A percentile compares a stretch with the other conserved stretches of the same genome.
Evolutionary conservation across 2,329 filamentous ascomycete genomes (phyloP).

Genomic region (Cladosporium cucumerinum): DNA sequence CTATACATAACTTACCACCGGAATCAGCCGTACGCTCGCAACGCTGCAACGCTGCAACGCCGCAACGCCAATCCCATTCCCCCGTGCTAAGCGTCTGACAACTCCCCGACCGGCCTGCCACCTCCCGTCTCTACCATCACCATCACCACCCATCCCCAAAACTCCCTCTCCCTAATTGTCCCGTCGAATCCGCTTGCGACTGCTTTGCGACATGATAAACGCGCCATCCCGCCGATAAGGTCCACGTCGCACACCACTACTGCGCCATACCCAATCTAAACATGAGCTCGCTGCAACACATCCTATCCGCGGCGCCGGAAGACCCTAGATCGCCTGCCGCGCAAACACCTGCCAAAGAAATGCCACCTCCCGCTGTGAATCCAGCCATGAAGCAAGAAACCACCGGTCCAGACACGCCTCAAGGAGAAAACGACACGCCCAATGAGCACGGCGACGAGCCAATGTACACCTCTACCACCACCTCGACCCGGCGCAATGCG

Average conservation of each 20-base stretch:
- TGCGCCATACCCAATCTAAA: not conserved
- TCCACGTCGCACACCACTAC: conserved; percentile 8
- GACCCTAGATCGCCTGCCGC: conserved; percentile 8
- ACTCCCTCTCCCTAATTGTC: not conserved
- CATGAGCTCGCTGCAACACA: conserved; percentile 26
- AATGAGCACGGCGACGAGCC: conserved; percentile 10
- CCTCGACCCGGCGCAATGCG: conserved; percentile 57
- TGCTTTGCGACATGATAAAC: conserved; percentile 9
- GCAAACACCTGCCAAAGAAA: conserved; percentile 6
- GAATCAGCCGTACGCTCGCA: conserved; percentile 2
- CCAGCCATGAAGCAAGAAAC: conserved; percentile 8
- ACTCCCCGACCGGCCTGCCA: not conserved
- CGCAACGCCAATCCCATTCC: not conserved
- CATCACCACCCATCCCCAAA: not conserved
- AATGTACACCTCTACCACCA: conserved; percentile 48
- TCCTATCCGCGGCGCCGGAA: conserved; percentile 28
- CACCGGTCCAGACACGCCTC: conserved; percentile 9
- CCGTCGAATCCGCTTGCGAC: not conserved
- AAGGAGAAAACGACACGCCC: conserved; percentile 4
- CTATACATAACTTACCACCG: not conserved
- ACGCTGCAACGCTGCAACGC: conserved; percentile 2
- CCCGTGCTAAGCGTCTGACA: not conserved
- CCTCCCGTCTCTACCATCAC: not conserved
- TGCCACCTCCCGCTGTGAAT: conserved; percentile 3
- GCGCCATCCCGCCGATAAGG: conserved; percentile 5